These are phyloP conservation scores for Vigna reflexopilosa DNA, from an alignment of 306 rosid genomes.

Conservation along the genomic window DNA sequence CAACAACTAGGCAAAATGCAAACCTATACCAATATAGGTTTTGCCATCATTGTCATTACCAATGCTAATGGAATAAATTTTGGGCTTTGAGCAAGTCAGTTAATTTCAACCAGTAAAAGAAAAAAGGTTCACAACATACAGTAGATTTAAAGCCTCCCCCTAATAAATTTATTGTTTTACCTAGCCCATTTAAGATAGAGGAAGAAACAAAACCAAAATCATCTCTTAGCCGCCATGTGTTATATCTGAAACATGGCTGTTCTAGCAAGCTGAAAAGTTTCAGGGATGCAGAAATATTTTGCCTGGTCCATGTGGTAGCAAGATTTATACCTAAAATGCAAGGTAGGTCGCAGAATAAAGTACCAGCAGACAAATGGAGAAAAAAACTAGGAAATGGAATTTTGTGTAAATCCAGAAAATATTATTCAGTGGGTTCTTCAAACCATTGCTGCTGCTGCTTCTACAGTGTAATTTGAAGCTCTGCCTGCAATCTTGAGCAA, in stretches of 20 bases:
- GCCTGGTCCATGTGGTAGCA: not conserved
- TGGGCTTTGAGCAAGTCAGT: not conserved
- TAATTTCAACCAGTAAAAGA: not conserved
- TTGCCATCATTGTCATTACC: slow-evolving; percentile 2
- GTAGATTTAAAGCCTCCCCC: not conserved
- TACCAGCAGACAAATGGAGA: not conserved
- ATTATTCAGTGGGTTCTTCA: slow-evolving; percentile 23
- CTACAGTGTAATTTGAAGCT: not conserved
- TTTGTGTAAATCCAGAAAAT: slow-evolving; percentile 23
- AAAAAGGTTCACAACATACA: not conserved
- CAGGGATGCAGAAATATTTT: not conserved
- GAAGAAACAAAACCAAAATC: not conserved
- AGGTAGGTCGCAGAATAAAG: not conserved
- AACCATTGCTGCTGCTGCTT: slow-evolving; percentile 2
- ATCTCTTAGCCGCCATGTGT: not conserved
- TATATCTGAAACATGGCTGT: slow-evolving; percentile 26
- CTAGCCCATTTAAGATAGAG: not conserved
- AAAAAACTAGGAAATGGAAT: not conserved
- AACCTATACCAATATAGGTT: not conserved
- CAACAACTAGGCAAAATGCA: slow-evolving; percentile 4
- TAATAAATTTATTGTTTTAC: not conserved
- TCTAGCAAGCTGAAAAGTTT: not conserved
- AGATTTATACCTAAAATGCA: not conserved
- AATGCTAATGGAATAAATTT: not conserved
- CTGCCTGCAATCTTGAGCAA: slow-evolving; percentile 4